Evolutionary conservation across 164 flowering plant genomes (phyloP).

Genomic region (Vitis rotundifolia): DNA sequence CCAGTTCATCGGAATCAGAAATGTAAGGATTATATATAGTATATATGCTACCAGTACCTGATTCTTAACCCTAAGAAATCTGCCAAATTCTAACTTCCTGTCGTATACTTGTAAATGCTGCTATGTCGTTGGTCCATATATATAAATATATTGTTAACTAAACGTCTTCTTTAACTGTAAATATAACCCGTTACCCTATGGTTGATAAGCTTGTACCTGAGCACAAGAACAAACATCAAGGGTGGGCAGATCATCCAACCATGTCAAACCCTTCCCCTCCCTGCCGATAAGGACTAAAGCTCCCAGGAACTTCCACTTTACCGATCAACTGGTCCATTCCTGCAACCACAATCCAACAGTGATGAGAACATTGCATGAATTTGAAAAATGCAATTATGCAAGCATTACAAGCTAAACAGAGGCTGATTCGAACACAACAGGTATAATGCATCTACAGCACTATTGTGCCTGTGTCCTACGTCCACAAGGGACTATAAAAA

Average conservation of each 20-base stretch:
- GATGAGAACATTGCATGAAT: neutral
- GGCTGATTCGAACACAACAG: neutral
- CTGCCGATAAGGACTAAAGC: constrained; percentile 13
- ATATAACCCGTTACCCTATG: neutral
- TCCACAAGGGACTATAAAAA: neutral
- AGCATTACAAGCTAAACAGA: neutral
- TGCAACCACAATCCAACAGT: constrained; percentile 6
- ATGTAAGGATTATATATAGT: neutral
- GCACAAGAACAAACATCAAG: neutral
- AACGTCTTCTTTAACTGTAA: neutral
- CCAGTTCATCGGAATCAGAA: constrained; percentile 3
- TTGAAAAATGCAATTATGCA: neutral
- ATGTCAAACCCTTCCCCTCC: constrained; percentile 1
- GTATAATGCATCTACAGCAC: neutral
- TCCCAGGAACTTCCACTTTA: constrained; percentile 25
- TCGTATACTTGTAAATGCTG: constrained; percentile 14
- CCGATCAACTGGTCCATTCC: constrained; percentile 25
- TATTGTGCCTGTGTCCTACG: neutral
- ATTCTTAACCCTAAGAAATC: neutral
- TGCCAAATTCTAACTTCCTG: constrained; percentile 4
- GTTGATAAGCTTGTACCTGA: neutral
- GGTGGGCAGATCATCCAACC: too few relatives aligned
- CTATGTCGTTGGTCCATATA: constrained; percentile 13
- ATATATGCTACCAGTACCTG: neutral
- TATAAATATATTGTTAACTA: neutral